Evolutionary conservation across 2,329 filamentous ascomycete species (phyloP).

Genomic region (Neophaeococcomyces mojaviensis): DNA sequence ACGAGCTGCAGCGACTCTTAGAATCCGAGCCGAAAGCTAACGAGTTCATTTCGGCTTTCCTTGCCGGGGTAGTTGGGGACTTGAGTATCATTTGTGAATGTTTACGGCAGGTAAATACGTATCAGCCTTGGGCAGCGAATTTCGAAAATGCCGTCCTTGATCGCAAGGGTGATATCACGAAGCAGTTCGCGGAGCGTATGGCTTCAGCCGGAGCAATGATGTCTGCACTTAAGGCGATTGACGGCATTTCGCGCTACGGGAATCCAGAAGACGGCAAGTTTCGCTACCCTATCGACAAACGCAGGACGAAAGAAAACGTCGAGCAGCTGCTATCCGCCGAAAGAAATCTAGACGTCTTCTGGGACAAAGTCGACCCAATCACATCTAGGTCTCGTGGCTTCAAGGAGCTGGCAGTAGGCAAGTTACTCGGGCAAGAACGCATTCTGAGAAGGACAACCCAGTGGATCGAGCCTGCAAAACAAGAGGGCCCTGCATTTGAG

Average conservation of each 20-base stretch:
- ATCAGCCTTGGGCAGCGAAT: constrained; percentile 40
- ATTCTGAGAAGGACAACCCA: constrained; percentile 41
- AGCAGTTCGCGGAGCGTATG: constrained; percentile 21
- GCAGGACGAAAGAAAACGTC: constrained; percentile 39
- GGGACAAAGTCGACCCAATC: constrained; percentile 31
- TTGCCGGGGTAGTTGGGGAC: constrained; percentile 36
- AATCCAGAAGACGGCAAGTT: constrained; percentile 30
- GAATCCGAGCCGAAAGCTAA: constrained; percentile 30
- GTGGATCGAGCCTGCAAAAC: constrained; percentile 36
- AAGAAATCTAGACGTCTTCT: constrained; percentile 41
- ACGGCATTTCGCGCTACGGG: background rate
- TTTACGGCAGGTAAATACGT: constrained; percentile 38
- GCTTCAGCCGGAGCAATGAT: constrained; percentile 8
- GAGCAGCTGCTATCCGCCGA: constrained; percentile 42
- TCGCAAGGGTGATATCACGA: constrained; percentile 22
- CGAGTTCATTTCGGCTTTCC: constrained; percentile 32
- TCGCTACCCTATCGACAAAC: constrained; percentile 43
- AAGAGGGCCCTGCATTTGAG: background rate
- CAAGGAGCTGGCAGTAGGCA: background rate
- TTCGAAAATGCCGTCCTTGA: constrained; percentile 23
- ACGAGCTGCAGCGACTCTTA: constrained; percentile 44
- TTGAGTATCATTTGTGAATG: constrained; percentile 42
- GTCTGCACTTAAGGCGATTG: background rate
- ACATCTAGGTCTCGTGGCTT: background rate
- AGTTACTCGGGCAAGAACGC: background rate